These are phyloP conservation scores for Yamagishiella unicocca DNA, from an alignment of 139 green algal species.

Conservation along the genomic window DNA sequence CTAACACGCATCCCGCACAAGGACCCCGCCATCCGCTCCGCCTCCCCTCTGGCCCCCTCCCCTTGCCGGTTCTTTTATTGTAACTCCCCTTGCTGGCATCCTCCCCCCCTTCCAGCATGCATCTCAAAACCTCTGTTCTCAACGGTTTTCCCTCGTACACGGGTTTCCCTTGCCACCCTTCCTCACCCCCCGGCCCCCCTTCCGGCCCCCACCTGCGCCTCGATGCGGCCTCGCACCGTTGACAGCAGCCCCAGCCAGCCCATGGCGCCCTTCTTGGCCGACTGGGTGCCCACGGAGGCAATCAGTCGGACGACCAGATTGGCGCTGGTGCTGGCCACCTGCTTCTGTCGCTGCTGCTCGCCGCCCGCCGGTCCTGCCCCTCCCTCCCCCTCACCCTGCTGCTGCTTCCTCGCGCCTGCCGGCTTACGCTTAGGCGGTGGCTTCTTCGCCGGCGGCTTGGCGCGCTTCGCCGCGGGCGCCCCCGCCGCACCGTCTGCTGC, in stretches of 20 bases:
- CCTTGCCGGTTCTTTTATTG: too few species aligned
- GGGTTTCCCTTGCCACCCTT: too few species aligned
- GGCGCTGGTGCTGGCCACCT: background rate
- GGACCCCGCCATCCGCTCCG: background rate
- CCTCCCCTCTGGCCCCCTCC: background rate
- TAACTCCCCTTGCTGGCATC: too few species aligned
- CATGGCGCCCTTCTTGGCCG: conserved; percentile 6
- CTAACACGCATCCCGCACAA: too few species aligned
- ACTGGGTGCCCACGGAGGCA: background rate
- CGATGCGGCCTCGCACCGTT: background rate
- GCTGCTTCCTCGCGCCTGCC: background rate
- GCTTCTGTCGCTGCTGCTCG: background rate
- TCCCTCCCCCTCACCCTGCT: background rate
- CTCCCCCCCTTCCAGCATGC: too few species aligned
- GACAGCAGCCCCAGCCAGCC: conserved; percentile 41
- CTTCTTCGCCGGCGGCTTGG: too few species aligned
- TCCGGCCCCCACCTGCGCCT: background rate
- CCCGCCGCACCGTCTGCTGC: background rate
- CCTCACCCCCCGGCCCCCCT: background rate
- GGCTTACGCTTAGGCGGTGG: too few species aligned
- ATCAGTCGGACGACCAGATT: background rate
- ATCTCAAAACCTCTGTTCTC: too few species aligned
- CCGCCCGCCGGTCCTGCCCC: background rate
- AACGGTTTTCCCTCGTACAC: too few species aligned
- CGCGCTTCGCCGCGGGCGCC: too few species aligned